Evolutionary conservation across 1,284 basidiomycete species (phyloP).

Genomic region (Termitomyces sp.): DNA sequence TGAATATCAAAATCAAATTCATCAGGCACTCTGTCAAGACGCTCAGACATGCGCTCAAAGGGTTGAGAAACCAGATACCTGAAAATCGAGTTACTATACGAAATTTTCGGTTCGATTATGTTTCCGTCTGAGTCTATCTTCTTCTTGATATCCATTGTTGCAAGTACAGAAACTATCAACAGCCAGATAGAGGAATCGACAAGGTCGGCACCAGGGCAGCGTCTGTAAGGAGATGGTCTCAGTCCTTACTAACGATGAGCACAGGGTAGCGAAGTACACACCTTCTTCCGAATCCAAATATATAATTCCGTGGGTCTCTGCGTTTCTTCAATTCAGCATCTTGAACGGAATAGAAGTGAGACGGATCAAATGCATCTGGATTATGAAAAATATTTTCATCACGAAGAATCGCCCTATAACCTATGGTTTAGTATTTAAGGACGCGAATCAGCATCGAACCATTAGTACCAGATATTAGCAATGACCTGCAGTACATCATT

Average conservation of each 20-base stretch:
- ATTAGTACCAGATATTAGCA: not conserved
- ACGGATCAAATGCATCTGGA: constrained; percentile 25
- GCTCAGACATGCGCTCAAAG: not conserved
- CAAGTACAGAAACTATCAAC: constrained; percentile 30
- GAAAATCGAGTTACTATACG: constrained; percentile 1
- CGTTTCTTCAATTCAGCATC: constrained; percentile 22
- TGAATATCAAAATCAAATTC: not conserved
- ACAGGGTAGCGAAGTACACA: not conserved
- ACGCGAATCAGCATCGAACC: too few relatives aligned
- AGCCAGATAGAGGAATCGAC: constrained; percentile 35
- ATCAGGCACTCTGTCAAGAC: not conserved
- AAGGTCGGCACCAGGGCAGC: constrained; percentile 33
- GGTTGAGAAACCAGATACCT: not conserved
- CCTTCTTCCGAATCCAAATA: constrained; percentile 30
- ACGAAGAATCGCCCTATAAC: not conserved
- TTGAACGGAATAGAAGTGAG: constrained; percentile 27
- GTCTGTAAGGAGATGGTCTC: constrained; percentile 17
- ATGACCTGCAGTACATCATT: not conserved
- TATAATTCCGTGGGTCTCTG: constrained; percentile 31
- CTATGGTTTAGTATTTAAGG: not conserved
- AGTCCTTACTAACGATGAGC: not conserved
- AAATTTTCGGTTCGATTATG: not conserved
- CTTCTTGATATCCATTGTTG: constrained; percentile 28
- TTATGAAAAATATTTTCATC: not conserved
- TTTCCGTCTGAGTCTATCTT: not conserved